Evolutionary conservation across 2,329 filamentous ascomycete genomes (phyloP).

Genomic region (Exophiala calicioides): DNA sequence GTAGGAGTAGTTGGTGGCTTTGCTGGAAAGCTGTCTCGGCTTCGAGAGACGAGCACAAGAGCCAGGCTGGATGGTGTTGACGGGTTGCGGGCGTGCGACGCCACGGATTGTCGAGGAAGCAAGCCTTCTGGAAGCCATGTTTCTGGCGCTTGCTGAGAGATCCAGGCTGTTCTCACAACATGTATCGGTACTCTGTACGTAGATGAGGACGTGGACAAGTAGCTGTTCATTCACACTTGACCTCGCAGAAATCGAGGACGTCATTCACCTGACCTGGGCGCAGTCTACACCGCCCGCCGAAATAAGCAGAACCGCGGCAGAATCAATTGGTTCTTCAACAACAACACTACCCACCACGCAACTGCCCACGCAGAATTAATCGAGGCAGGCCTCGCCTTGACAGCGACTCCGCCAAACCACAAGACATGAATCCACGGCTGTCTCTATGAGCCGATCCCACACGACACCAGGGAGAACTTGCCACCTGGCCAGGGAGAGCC

Average conservation of each 20-base stretch:
- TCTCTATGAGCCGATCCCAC: constrained; percentile 1
- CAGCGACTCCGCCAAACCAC: not conserved
- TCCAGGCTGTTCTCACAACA: not conserved
- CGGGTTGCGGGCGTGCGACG: constrained; percentile 9
- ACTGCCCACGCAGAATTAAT: too few species aligned
- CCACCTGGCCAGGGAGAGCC: not conserved
- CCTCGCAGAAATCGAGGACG: constrained; percentile 16
- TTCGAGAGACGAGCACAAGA: constrained; percentile 5
- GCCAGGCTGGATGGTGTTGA: not conserved
- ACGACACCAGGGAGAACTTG: not conserved
- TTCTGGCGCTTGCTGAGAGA: not conserved
- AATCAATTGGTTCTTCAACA: too few species aligned
- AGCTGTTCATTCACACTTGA: too few species aligned
- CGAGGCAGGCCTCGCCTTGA: too few species aligned
- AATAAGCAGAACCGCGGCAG: too few species aligned
- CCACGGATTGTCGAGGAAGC: constrained; percentile 7
- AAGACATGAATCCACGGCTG: constrained; percentile 1
- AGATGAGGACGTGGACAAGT: too few species aligned
- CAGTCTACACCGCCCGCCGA: too few species aligned
- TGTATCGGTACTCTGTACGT: too few species aligned
- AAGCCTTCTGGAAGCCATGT: constrained; percentile 17
- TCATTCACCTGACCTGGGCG: too few species aligned
- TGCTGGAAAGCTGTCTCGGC: constrained; percentile 10
- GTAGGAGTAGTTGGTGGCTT: not conserved
- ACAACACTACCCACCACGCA: too few species aligned